A percentile compares a stretch with the other conserved stretches of the same genome.
phyloP scores from a whole-genome alignment of 2,329 filamentous ascomycete species.

The Cytospora mali region DNA sequence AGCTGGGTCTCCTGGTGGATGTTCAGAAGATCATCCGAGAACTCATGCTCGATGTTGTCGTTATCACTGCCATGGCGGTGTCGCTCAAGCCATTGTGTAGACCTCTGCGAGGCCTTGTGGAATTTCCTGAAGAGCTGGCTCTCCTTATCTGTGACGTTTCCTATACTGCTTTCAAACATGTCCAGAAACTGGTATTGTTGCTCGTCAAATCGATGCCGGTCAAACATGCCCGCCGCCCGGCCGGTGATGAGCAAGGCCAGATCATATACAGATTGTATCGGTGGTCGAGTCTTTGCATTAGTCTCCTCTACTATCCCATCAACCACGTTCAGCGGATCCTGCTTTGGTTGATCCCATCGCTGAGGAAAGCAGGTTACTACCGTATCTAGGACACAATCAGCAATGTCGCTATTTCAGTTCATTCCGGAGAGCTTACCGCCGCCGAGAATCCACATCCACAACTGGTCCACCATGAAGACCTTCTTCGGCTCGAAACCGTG shows the following conservation, averaged over 20 bases:
- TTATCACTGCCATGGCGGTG: constrained; percentile 36
- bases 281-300: constrained; percentile 64
- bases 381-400: constrained; percentile 45
- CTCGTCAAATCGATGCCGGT: constrained; percentile 58
- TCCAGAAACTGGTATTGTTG: constrained; percentile 67
- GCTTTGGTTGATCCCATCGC: constrained; percentile 61
- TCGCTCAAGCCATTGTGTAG: constrained; percentile 55
- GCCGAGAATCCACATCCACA: constrained; percentile 67
- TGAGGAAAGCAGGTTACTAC: constrained; percentile 63
- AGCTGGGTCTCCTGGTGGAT: constrained; percentile 64
- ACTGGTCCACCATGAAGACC: constrained; percentile 69
- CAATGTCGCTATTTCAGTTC: not conserved
- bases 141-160: constrained; percentile 54
- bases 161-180: constrained; percentile 68
- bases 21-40: constrained; percentile 59
- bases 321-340: constrained; percentile 64
- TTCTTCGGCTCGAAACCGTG: constrained; percentile 55
- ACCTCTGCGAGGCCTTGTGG: constrained; percentile 59
- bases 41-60: constrained; percentile 35
- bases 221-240: constrained; percentile 62
- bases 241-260: constrained; percentile 63
- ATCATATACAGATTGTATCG: constrained; percentile 63
- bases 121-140: constrained; percentile 62
- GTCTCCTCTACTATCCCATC: constrained; percentile 66
- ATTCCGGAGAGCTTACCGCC: constrained; percentile 33